Base-by-base conservation (phyloP, 2,329 filamentous ascomycete species). In the Conoideocrella luteorostrata region DNA sequence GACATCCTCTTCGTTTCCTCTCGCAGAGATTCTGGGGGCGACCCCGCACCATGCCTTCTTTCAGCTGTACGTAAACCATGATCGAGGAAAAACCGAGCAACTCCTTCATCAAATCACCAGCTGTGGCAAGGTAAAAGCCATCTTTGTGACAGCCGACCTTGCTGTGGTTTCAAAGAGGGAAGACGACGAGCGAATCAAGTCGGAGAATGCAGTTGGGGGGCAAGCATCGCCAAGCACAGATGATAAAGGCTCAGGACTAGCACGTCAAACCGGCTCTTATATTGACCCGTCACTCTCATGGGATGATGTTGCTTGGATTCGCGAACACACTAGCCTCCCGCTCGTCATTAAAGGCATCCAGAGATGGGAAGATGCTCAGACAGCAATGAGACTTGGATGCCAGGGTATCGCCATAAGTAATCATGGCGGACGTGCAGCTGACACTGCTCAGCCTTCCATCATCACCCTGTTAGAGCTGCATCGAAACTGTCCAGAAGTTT, bases 331-430 rank as follows among this genome's bases (percentile, higher is more conserved):
- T 1, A 58, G 63, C 68, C 45, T 73, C 77, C 66, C 80, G 55
- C 51, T 87, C 68, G 65, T 82, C 50, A 39, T 88, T 21, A 88
- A 88, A 60, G 84, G 84, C 0, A 76, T 88, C n/a, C 82, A 87
- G 64, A 77, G 74, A 12, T 74, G 77, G 0, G 67, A 69, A 32
- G 84, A 88, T 59, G 83, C 83, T 12, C 66, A 70, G 41, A 70
- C 67, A 51, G 79, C 79, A 2, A 70, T 80, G 28, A 71, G 82
- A 41, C 55, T 71, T 11, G 82, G 80, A 0, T 75, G 77, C 3
- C 77, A 87, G 50, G 84, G 78, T 0, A 84, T 88, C 38, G 72
- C 88, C 2, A 67, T 88, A 2, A 78, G 73, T 12, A 88, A 88
- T 52, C 84, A 88, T 57, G 84, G 83, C 2, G 84, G 84, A 0